phyloP scores from a whole-genome alignment of 1,284 basidiomycete species.

The Cutaneotrichosporon cutaneum region DNA sequence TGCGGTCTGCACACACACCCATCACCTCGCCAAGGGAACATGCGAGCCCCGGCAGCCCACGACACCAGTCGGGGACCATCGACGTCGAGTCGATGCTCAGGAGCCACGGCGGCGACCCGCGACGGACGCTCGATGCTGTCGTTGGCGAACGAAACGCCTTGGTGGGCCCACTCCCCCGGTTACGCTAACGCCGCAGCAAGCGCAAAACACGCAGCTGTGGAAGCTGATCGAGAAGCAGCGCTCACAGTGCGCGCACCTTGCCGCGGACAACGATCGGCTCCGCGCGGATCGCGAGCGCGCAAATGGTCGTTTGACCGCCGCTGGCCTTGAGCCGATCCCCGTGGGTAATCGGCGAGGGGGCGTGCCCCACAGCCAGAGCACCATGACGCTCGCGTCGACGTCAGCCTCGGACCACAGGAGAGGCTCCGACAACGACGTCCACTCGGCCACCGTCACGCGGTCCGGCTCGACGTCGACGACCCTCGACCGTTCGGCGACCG shows the following conservation, averaged over 20 bases:
- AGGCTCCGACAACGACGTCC: constrained; percentile 36
- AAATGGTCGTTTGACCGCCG: constrained; percentile 33
- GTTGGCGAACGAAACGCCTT: constrained; percentile 74
- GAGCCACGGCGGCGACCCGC: constrained; percentile 46
- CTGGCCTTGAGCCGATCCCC: constrained; percentile 38
- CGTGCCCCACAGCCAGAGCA: constrained; percentile 40
- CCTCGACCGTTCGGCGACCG: not conserved
- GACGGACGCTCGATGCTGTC: constrained; percentile 69
- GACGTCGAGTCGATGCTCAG: constrained; percentile 39
- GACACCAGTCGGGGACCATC: constrained; percentile 28
- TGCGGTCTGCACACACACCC: constrained; percentile 7
- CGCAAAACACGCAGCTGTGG: constrained; percentile 85
- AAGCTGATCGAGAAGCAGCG: constrained; percentile 84
- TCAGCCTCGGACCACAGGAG: constrained; percentile 26
- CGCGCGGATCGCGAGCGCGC: constrained; percentile 69
- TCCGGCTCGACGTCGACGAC: constrained; percentile 1
- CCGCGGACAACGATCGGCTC: constrained; percentile 62
- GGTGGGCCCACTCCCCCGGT: constrained; percentile 24
- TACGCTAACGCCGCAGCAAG: constrained; percentile 51
- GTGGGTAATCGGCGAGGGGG: constrained; percentile 23
- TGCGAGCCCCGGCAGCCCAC: constrained; percentile 28
- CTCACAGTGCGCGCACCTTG: constrained; percentile 40
- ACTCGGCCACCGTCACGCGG: not conserved
- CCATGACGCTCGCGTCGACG: constrained; percentile 33
- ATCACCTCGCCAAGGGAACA: constrained; percentile 16